These are phyloP conservation scores for Aspergillus calidoustus DNA, from an alignment of 2,329 filamentous ascomycete genomes.

Conservation along the genomic window DNA sequence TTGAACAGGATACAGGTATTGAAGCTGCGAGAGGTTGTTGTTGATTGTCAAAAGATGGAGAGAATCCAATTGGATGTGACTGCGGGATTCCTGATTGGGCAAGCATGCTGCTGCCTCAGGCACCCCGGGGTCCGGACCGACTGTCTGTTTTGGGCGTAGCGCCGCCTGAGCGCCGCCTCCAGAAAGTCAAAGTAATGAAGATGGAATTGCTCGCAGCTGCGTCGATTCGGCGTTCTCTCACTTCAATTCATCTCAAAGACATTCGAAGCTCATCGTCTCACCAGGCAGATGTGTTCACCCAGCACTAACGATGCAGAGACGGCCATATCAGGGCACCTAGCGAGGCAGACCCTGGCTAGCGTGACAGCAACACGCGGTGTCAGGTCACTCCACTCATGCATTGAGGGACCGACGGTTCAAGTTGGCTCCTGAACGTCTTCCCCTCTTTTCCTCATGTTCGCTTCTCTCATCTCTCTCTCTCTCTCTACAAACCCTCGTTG, in stretches of 20 bases:
- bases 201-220: background rate
- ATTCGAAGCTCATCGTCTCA: background rate
- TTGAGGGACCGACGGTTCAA: conserved; percentile 1
- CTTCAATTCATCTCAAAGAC: background rate
- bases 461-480: background rate
- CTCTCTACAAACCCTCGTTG: background rate
- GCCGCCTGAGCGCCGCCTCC: background rate
- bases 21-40: background rate
- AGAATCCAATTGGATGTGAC: no score
- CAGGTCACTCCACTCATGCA: conserved; percentile 9
- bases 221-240: background rate
- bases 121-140: background rate
- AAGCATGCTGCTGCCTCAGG: conserved; percentile 3
- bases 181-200: background rate
- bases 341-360: background rate
- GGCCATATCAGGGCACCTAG: background rate
- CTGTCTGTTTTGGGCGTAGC: conserved; percentile 1
- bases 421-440: background rate
- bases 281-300: background rate
- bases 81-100: background rate
- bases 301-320: background rate
- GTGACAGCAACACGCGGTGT: background rate
- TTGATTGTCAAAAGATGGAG: no score
- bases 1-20: background rate
- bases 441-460: background rate